Conservation (phyloP, 805 yeast genomes). For the Starmerella powellii region DNA sequence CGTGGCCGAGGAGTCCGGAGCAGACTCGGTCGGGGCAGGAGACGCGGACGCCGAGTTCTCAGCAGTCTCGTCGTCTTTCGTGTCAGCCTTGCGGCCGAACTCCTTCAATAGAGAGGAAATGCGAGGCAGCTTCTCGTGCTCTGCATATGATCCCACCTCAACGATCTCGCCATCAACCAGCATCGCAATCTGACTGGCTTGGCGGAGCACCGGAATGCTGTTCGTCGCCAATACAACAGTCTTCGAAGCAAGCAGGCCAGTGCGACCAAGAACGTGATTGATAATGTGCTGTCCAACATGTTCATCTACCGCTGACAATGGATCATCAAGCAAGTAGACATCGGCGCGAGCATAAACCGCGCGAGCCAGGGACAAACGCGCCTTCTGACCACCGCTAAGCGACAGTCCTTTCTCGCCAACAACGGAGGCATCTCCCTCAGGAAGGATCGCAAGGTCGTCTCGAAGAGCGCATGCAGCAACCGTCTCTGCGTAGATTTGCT, state of each 20-base stretch:
- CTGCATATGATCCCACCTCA: conserved; percentile 28
- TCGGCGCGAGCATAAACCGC: conserved; percentile 62
- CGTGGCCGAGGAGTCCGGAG: not conserved
- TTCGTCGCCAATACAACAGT: conserved; percentile 77
- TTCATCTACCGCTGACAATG: conserved; percentile 75
- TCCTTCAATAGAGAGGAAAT: conserved; percentile 17
- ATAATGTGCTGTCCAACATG: conserved; percentile 73
- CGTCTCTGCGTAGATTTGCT: conserved; percentile 40
- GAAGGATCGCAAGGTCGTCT: conserved; percentile 52
- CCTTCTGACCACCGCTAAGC: conserved; percentile 82
- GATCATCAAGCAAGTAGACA: conserved; percentile 63
- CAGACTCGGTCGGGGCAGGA: not conserved
- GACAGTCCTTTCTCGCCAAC: conserved; percentile 82
- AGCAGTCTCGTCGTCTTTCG: not conserved
- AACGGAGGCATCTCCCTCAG: conserved; percentile 66
- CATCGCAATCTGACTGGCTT: conserved; percentile 60
- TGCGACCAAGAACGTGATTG: conserved; percentile 63
- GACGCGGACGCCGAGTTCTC: not conserved
- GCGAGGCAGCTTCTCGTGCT: conserved; percentile 11
- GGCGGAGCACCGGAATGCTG: conserved; percentile 65
- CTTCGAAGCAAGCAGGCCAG: conserved; percentile 63
- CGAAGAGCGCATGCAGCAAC: conserved; percentile 54
- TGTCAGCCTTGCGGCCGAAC: conserved; percentile 15
- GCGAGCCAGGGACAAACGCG: conserved; percentile 66
- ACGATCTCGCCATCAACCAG: conserved; percentile 39